A percentile compares a stretch with the other conserved stretches of the same genome.
phyloP scores from a whole-genome alignment of 106 monocot species.

The Allium cepa region DNA sequence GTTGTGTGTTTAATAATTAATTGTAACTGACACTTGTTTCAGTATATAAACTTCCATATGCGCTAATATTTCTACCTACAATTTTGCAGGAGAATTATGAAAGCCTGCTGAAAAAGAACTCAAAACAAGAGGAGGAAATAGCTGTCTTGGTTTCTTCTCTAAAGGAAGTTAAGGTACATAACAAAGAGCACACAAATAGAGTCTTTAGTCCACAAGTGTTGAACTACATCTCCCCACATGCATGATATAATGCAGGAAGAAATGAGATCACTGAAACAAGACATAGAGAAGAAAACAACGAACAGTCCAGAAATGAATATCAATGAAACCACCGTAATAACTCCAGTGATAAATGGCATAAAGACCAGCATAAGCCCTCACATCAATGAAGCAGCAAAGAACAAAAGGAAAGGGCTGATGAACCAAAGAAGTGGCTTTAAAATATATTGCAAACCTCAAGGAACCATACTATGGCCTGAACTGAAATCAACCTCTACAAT shows the following conservation, averaged over 20 bases:
- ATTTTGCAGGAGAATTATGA: conserved; percentile 7
- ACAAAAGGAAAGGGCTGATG: not conserved
- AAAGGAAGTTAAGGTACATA: conserved; percentile 9
- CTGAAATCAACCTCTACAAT: conserved; percentile 9
- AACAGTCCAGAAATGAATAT: conserved; percentile 5
- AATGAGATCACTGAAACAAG: conserved; percentile 25
- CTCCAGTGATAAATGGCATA: not conserved
- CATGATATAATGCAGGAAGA: conserved; percentile 40
- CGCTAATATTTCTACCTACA: not conserved
- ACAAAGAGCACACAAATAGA: not conserved
- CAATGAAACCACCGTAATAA: not conserved
- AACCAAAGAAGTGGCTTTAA: conserved; percentile 66
- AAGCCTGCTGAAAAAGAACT: conserved; percentile 21
- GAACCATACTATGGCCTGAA: conserved; percentile 81
- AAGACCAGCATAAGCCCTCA: not conserved
- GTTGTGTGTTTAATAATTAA: not conserved
- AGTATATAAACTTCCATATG: not conserved
- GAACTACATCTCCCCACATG: not conserved
- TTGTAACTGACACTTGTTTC: not conserved
- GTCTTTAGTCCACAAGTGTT: not conserved
- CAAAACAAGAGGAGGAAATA: conserved; percentile 49
- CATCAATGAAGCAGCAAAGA: not conserved
- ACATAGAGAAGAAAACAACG: conserved; percentile 15
- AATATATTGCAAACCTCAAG: conserved; percentile 72
- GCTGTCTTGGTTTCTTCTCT: conserved; percentile 17